phyloP scores from a whole-genome alignment of 2,329 filamentous ascomycete species.

The Aphanoascus verrucosus region DNA sequence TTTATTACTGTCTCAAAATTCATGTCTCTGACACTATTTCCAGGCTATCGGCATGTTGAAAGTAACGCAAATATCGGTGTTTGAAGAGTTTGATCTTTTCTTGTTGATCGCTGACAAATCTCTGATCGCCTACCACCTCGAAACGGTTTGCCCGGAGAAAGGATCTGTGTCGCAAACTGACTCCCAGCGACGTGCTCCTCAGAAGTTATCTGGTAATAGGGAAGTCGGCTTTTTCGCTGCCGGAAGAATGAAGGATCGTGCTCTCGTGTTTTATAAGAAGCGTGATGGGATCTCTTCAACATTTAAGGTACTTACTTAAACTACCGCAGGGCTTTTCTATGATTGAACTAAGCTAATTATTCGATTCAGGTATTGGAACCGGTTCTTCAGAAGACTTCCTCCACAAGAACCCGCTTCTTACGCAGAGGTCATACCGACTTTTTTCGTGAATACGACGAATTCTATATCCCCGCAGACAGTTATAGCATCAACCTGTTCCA shows the following conservation, averaged over 20 bases:
- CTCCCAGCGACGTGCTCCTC: conserved; percentile 72
- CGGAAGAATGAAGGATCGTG: conserved; percentile 92
- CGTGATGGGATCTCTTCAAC: conserved; percentile 83
- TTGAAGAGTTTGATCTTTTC: conserved; percentile 91
- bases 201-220: conserved; percentile 73
- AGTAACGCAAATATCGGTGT: conserved; percentile 85
- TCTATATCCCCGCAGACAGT: conserved; percentile 93
- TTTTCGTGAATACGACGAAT: conserved; percentile 97
- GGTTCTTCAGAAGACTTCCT: conserved; percentile 81
- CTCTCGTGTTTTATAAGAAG: conserved; percentile 93
- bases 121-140: conserved; percentile 85
- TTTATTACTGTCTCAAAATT: background rate
- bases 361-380: conserved; percentile 67
- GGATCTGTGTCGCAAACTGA: conserved; percentile 45
- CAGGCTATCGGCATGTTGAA: conserved; percentile 64
- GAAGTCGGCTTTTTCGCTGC: conserved; percentile 96
- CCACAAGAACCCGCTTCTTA: conserved; percentile 64
- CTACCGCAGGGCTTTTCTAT: background rate
- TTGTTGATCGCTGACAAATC: conserved; percentile 84
- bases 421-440: conserved; percentile 73
- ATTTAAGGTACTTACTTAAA: conserved; percentile 51
- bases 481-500: conserved; percentile 95
- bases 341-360: conserved; percentile 7
- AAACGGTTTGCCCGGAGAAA: conserved; percentile 56
- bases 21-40: background rate